Evolutionary conservation across 2,329 filamentous ascomycete genomes (phyloP).

Genomic region (Coniochaeta sp.): DNA sequence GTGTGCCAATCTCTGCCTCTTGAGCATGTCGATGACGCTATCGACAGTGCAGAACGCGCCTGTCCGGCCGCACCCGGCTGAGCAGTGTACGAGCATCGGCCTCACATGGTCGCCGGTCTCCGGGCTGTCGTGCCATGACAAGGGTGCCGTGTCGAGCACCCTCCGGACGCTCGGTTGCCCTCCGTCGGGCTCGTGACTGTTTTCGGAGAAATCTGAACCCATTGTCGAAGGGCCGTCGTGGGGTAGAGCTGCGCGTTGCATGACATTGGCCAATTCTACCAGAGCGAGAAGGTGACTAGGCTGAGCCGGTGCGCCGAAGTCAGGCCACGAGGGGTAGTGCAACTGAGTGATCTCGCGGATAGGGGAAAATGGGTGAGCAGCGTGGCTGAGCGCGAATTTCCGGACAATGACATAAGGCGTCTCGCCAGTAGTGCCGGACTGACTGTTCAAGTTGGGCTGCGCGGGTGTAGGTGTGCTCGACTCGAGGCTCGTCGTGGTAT

Average conservation of each 20-base stretch:
- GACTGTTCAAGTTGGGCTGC: constrained; percentile 13
- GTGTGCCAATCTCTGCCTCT: constrained; percentile 56
- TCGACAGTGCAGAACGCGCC: constrained; percentile 97
- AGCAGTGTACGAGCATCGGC: constrained; percentile 89
- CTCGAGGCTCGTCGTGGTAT: constrained; percentile 41
- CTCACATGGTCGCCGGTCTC: constrained; percentile 44
- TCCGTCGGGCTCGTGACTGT: not conserved
- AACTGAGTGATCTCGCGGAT: constrained; percentile 91
- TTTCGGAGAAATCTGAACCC: constrained; percentile 13
- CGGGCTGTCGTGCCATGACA: constrained; percentile 51
- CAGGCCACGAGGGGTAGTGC: constrained; percentile 94
- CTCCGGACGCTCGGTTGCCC: constrained; percentile 8
- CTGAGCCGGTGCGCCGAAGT: constrained; percentile 88
- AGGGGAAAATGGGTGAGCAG: constrained; percentile 69
- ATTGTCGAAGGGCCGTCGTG: constrained; percentile 25
- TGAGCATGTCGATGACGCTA: constrained; percentile 92
- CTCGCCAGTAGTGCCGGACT: constrained; percentile 35
- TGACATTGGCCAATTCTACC: constrained; percentile 79
- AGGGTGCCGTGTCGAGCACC: constrained; percentile 17
- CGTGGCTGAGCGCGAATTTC: constrained; percentile 77
- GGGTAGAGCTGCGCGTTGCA: constrained; percentile 51
- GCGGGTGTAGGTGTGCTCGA: constrained; percentile 20
- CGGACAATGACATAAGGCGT: constrained; percentile 73
- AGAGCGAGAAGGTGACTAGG: constrained; percentile 79
- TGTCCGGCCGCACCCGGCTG: constrained; percentile 89